Evolutionary conservation across 345 rosid genomes (phyloP), one percentile per base, ranked within the genome.

Genomic region (Mangifera indica): DNA sequence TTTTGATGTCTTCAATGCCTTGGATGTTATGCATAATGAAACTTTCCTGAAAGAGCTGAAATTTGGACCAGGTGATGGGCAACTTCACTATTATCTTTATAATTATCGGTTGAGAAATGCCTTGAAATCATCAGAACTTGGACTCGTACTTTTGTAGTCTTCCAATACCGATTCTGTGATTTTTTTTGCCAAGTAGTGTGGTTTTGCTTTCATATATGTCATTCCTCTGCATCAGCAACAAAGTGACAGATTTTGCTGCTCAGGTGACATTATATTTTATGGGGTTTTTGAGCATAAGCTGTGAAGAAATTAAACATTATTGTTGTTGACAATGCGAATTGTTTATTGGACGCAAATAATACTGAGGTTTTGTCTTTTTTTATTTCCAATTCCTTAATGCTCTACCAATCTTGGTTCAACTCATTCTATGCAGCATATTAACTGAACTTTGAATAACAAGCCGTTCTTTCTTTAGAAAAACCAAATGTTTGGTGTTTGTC

Each of bases 41-140:
- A 76, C 87, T 21, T 92, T 94, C 77, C 83, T 94, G 85, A 94
- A 87, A 72, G 97, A 89, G 46, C 78, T 94, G 81, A 94, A 94
- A 81, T 94, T 92, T 52, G 96, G 97, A 15, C 97, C 97, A 15
- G 96, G 98, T 60, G 96, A 88, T 77, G 97, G 98, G 55, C 94
- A 93, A 65, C 97, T 92, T 68, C 98, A 90, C 81, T 92, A 92
- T 78, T 92, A 93, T 72, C 89, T 92, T 59, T 93, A 90, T 20
- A 93, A 93, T 66, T 92, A 91, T 72, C 89, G 94, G 49, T 17
- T 87, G 21, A 78, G 61, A 74, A 78, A 79, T 45, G 83, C 91
- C 3, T 74, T 93, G 82, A 80, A 78, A 77, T 80, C 98, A 42
- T 74, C 94, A 1, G 91, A 92, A 73, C 97, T 93, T 57, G 97